Base-by-base conservation (phyloP, 1,284 basidiomycete species). In the Grifola frondosa region DNA sequence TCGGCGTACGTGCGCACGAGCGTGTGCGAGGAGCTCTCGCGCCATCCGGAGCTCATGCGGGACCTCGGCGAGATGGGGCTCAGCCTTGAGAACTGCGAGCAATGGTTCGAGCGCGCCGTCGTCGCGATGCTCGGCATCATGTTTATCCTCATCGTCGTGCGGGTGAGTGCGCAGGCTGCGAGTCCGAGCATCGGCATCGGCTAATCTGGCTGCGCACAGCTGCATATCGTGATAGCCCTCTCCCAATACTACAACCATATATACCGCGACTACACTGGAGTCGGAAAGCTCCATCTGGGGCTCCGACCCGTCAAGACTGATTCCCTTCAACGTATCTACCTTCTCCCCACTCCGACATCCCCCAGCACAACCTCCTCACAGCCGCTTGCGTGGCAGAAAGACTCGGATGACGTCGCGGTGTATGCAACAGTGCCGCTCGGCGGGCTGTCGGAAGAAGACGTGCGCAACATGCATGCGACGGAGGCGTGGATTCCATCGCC, bases 21-120 rank as follows among this genome's bases (percentile, higher is more conserved):
- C 13, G 65, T 86, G 3, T 89, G 85, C 63, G 85, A 88, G 54
- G 80, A 84, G 56, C 67, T 88, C 23, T 82, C 84, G 4, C 73
- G 78, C 38, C 83, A 88, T 46, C 80, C 84, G 15, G 84, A 88
- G 56, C 65, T 88, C 33, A 73, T 89, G 65, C 77, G 80, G n/a
- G 78, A 79, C 52, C 64, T 85, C 63, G 71, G 74, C 29, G 84
- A 86, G 54, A 73, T 84, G 56, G 86, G 85, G 0, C 70, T 88
- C 50, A 85, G 73, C 49, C 65, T 84, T 22, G 86, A 88, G 64
- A 88, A 87, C 54, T 89, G 85, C 57, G 86, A 89, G 57, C 73
- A 75, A 44, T 88, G 84, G 84, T 74, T 88, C 37, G 84, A 84
- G 59, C 72, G 78, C 24, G 83, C 77, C 12, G 73, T 82, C 22